Evolutionary conservation across 2,329 filamentous ascomycete species (phyloP).

Genomic region (Stemphylium beticola): DNA sequence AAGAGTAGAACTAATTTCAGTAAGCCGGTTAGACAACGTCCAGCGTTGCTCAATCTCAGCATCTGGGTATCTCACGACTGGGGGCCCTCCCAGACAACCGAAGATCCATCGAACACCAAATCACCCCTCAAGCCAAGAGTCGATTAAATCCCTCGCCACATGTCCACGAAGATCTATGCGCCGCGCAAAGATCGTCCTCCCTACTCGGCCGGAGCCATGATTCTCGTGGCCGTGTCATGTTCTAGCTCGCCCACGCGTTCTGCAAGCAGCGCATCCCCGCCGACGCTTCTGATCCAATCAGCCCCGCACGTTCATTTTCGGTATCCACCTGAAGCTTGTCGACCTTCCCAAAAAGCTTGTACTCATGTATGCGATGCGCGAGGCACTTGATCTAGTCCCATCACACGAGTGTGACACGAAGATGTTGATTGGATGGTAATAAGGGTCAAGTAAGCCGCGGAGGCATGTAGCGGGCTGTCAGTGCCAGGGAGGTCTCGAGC

Average conservation of each 20-base stretch:
- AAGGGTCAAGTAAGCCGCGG: not conserved
- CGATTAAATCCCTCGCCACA: not conserved
- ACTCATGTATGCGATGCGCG: not conserved
- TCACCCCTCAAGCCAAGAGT: not conserved
- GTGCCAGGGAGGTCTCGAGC: not conserved
- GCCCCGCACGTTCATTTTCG: conserved; percentile 16
- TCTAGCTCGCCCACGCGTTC: conserved; percentile 6
- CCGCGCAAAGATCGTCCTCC: not conserved
- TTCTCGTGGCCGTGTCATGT: not conserved
- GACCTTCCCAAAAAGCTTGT: conserved; percentile 32
- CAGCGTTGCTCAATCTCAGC: not conserved
- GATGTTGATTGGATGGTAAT: not conserved
- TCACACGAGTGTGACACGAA: conserved; percentile 1
- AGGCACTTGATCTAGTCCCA: not conserved
- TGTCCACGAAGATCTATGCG: not conserved
- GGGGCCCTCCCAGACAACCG: not conserved
- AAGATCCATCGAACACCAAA: not conserved
- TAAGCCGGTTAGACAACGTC: not conserved
- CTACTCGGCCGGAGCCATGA: not conserved
- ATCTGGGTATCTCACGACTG: too few relatives aligned
- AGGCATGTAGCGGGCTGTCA: not conserved
- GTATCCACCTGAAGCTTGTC: conserved; percentile 20
- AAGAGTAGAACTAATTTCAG: not conserved
- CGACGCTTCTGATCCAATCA: conserved; percentile 18
- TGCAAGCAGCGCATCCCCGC: not conserved